Evolutionary conservation across 192 early-diverging fungal species (phyloP), one percentile per base, ranked within the genome.

Genomic region (Coemansia sp.): DNA sequence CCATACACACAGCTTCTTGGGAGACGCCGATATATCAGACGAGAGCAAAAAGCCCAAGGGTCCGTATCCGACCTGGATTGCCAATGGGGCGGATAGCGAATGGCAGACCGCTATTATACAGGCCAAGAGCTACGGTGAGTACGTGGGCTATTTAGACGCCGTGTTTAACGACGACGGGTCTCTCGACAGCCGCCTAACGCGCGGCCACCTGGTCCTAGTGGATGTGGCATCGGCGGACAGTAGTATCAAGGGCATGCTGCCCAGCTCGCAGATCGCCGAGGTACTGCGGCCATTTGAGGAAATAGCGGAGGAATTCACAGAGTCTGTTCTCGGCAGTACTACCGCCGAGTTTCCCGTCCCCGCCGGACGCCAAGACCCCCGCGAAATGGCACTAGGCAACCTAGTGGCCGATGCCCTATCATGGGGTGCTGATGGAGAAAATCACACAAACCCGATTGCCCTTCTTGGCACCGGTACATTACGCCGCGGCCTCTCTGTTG

Each of bases 61-160:
- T 2, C 76, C 87, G 3, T 94, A 92, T 70, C 93, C 93, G 35
- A 91, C 90, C 31, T 77, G 78, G 37, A 82, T 91, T 33, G 6
- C 62, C 53, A 83, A 74, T 48, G 35, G 17, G 0, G 78, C 67
- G 3, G 89, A 89, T 69, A n/a, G 70, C 31, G 88, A 86, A 63
- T 88, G 89, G 66, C 85, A 91, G 64, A 79, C 90, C 7, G 89
- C 87, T 56, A 82, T 94, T 45, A 88, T 94, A 42, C 92, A 94
- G 79, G 89, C 89, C 40, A 78, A 87, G 77, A 72, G 87, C 64
- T 88, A 80, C 61, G 90, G 89, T 37, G 84, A 89, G 57, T 92
- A 90, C 54, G 84, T 92, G 40, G 89, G 89, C 21, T 85, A 86
- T 53, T 44, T 92, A 34, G 88, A 92, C 53, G 42, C 90, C 10